Base-by-base conservation (phyloP, 2,329 filamentous ascomycete genomes). In the Fusarium verrucosum region DNA sequence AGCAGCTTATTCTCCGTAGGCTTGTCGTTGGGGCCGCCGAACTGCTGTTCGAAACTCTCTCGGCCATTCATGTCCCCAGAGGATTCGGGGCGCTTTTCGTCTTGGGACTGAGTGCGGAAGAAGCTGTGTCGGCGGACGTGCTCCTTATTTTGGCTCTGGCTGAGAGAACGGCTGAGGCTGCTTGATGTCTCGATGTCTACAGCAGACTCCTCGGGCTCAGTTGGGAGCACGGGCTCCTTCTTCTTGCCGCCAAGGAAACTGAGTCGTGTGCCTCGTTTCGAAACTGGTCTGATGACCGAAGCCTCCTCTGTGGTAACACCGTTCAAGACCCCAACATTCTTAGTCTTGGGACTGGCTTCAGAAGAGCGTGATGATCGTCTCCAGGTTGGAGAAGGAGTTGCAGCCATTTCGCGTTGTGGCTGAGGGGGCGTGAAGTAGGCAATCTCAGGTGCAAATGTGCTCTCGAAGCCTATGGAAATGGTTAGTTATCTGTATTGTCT, bases 401-500 rank as follows among this genome's bases (percentile, higher is more conserved):
- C 75, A n/a, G 77, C 73, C 5, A 73, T 75, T 17, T 82, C 80
- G 16, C 78, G 78, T 8, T 73, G 70, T 5, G 77, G 76, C 44
- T 80, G 81, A 3, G 80, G 79, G 11, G 85, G 85, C 3, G 84
- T 82, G 66, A 92, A 86, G 32, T 87, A 80, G 14, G 84, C 82
- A 32, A 92, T 85, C 73, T 92, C 89, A 0, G 86, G 82, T 1
- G 87, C 87, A 72, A 90, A 90, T 0, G 84, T 87, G 16, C 73
- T 76, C 72, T 89, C 83, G 62, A 89, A 90, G 72, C 83, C 87
- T 89, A 47, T 4, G 14, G n/a, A 33, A 26, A 17, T 32, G 30
- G 52, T 75, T 36, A 76, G 66, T 51, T 10, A 41, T 28, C 17
- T 32, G 22, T 25, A 40, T 30, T 23, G 25, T 5, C 16, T 45